phyloP scores from a whole-genome alignment of 371 early-diverging fungal species.

The Neoconidiobolus thromboides region DNA sequence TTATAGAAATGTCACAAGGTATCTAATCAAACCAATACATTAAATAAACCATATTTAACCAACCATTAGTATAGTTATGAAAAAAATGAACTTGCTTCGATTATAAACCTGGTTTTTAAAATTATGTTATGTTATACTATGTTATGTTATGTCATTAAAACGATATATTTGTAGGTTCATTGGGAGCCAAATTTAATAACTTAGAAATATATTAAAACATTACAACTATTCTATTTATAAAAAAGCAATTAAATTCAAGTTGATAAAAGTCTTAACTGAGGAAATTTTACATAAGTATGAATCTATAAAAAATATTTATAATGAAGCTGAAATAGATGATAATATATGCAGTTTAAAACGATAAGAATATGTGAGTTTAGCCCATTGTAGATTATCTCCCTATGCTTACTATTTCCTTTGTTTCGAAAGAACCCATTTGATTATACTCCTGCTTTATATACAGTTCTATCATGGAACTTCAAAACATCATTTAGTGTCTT shows the following conservation, averaged over 20 bases:
- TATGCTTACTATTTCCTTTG: not conserved
- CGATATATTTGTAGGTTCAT: not conserved
- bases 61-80: no score
- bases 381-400: not conserved
- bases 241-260: not conserved
- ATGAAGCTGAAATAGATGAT: not conserved
- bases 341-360: not conserved
- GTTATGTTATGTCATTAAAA: not conserved
- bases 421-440: not conserved
- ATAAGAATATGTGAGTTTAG: not conserved
- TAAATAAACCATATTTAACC: no score
- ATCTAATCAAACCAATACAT: no score
- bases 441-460: not conserved
- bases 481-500: not conserved
- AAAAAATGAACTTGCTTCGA: not conserved
- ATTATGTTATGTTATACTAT: not conserved
- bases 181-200: not conserved
- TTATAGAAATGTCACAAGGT: no score
- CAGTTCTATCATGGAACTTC: not conserved
- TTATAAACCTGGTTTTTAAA: not conserved
- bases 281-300: not conserved
- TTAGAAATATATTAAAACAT: not conserved
- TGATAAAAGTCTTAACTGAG: not conserved
- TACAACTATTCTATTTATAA: not conserved
- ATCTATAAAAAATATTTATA: not conserved